Evolutionary conservation across 352 stramenopile genomes (phyloP).

Genomic region (Phytopythium mirpurense): DNA sequence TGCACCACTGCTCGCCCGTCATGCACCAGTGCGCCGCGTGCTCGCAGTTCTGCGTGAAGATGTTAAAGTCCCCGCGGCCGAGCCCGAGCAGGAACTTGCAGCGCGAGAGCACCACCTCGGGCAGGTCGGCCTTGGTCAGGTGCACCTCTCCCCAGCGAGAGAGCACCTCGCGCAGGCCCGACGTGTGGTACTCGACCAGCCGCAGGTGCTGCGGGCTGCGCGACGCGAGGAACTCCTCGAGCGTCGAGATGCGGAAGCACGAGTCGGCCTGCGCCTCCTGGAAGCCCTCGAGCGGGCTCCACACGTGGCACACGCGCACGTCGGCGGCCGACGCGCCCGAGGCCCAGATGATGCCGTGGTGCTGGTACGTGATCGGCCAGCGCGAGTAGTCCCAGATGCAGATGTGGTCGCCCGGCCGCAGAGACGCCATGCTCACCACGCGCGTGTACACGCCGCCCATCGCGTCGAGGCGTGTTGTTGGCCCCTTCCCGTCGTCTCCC

Average conservation of each 20-base stretch:
- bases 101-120: slow-evolving; percentile 73
- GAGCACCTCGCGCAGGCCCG: slow-evolving; percentile 65
- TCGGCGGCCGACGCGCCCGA: slow-evolving; percentile 57
- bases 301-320: slow-evolving; percentile 80
- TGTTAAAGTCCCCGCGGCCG: slow-evolving; percentile 79
- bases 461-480: too few species aligned
- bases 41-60: slow-evolving; percentile 87
- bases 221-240: slow-evolving; percentile 76
- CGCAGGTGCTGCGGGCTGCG: slow-evolving; percentile 55
- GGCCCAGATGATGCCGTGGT: slow-evolving; percentile 83
- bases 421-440: slow-evolving; percentile 60
- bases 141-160: slow-evolving; percentile 85
- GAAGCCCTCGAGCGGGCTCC: slow-evolving; percentile 73
- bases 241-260: slow-evolving; percentile 82
- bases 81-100: slow-evolving; percentile 82
- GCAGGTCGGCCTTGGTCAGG: slow-evolving; percentile 73
- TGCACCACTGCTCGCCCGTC: slow-evolving; percentile 88
- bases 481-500: too few species aligned
- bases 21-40: slow-evolving; percentile 87
- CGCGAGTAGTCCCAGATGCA: slow-evolving; percentile 83
- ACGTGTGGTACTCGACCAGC: slow-evolving; percentile 86
- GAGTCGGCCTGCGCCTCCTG: slow-evolving; percentile 77
- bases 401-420: slow-evolving; percentile 81
- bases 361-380: slow-evolving; percentile 83
- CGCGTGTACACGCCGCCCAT: slow-evolving; percentile 82